Evolutionary conservation across 805 yeast species (phyloP).

Genomic region (Barnettozyma sp.): DNA sequence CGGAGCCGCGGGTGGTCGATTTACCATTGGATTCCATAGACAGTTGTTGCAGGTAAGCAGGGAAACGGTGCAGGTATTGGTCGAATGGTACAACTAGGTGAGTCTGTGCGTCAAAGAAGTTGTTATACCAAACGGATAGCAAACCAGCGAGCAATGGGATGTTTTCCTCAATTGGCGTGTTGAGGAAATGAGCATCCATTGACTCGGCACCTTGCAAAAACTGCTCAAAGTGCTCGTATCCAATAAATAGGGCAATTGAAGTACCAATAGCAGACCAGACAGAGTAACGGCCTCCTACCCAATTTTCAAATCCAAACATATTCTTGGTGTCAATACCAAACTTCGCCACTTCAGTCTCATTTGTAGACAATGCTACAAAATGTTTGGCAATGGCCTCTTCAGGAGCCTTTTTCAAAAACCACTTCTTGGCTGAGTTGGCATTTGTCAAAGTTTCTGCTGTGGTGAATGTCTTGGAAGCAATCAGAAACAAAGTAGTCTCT

Average conservation of each 20-base stretch:
- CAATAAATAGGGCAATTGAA: constrained; percentile 90
- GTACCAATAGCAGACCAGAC: constrained; percentile 99
- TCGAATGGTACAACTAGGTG: constrained; percentile 98
- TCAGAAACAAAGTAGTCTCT: constrained; percentile 86
- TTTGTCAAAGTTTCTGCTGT: constrained; percentile 97
- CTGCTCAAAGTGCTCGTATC: constrained; percentile 86
- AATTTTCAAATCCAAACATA: constrained; percentile 96
- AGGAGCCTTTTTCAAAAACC: constrained; percentile 78
- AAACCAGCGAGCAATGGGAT: constrained; percentile 93
- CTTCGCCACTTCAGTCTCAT: constrained; percentile 82
- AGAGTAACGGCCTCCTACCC: constrained; percentile 99
- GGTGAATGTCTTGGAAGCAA: constrained; percentile 97
- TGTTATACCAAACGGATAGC: constrained; percentile 96
- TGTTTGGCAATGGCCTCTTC: constrained; percentile 83
- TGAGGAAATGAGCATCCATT: constrained; percentile 82
- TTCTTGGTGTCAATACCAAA: constrained; percentile 96
- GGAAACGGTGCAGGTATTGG: constrained; percentile 98
- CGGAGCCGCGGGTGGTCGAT: constrained; percentile 88
- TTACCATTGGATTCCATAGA: constrained; percentile 99
- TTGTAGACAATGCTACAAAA: constrained; percentile 94
- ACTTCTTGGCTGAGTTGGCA: constrained; percentile 89
- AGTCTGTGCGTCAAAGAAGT: constrained; percentile 96
- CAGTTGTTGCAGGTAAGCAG: constrained; percentile 97
- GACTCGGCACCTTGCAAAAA: constrained; percentile 98
- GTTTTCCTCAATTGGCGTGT: constrained; percentile 82